phyloP scores from a whole-genome alignment of 306 rosid genomes.

The Dryas alaskensis region DNA sequence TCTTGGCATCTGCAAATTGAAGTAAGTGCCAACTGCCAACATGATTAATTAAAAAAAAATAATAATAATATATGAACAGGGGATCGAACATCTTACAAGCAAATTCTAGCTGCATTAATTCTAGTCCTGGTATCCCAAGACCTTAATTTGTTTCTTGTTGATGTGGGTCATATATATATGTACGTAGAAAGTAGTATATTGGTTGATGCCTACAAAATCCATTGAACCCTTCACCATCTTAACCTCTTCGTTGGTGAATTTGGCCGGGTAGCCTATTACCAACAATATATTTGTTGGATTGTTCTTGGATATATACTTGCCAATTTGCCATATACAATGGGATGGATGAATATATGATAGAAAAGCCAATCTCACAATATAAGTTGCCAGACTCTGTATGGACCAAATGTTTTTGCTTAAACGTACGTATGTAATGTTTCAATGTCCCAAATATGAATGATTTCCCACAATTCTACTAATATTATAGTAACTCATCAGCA shows the following conservation, averaged over 20 bases:
- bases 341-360: constrained; percentile 53
- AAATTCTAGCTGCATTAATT: constrained; percentile 49
- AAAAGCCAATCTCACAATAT: background rate
- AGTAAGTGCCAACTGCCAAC: background rate
- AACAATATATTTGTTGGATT: constrained; percentile 53
- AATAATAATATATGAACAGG: too few species aligned
- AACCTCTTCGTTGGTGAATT: constrained; percentile 72
- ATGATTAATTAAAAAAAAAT: background rate
- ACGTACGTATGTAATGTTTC: too few species aligned
- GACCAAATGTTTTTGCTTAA: too few species aligned
- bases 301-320: constrained; percentile 58
- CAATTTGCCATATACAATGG: constrained; percentile 71
- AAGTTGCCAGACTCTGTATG: too few species aligned
- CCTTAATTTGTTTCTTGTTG: constrained; percentile 38
- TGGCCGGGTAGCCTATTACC: constrained; percentile 69
- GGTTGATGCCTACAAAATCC: constrained; percentile 82
- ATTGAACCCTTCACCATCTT: constrained; percentile 74
- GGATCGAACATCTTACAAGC: constrained; percentile 52
- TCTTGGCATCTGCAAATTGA: constrained; percentile 58
- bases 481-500: too few species aligned
- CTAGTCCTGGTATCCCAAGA: constrained; percentile 81
- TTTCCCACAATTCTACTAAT: too few species aligned
- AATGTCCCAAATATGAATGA: too few species aligned
- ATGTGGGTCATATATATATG: constrained; percentile 40
- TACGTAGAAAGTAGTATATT: constrained; percentile 73